Conservation (phyloP, 106 monocot species). For the Acorus calamus region DNA sequence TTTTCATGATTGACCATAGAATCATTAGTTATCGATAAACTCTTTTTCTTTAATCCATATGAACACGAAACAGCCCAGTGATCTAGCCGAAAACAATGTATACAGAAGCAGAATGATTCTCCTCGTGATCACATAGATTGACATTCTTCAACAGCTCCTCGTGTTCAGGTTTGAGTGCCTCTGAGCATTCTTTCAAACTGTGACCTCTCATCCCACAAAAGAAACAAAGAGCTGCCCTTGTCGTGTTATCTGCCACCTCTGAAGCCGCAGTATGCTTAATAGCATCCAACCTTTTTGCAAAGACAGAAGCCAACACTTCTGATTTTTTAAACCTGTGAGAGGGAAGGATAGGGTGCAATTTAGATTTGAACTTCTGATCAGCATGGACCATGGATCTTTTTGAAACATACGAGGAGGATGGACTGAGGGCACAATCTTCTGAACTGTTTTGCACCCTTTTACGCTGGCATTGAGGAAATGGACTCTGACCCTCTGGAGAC, state of each 20-base stretch:
- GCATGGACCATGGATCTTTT: constrained; percentile 1
- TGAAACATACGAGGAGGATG: constrained; percentile 6
- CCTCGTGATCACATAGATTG: constrained; percentile 3
- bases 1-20: constrained; percentile 5
- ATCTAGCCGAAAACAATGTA: constrained; percentile 21
- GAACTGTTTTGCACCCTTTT: background rate
- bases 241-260: background rate
- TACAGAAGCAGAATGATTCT: constrained; percentile 20
- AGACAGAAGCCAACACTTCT: constrained; percentile 31
- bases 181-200: constrained; percentile 16
- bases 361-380: constrained; percentile 20
- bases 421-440: background rate
- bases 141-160: constrained; percentile 7
- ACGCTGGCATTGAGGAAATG: too few species aligned
- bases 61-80: constrained; percentile 33
- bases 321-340: constrained; percentile 28
- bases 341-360: constrained; percentile 22
- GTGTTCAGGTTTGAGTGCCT: constrained; percentile 8
- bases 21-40: background rate
- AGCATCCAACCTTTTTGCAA: constrained; percentile 53
- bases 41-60: background rate
- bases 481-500: too few species aligned
- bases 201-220: constrained; percentile 37
- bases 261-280: constrained; percentile 17
- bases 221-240: constrained; percentile 14